Evolutionary conservation across 331 rosid genomes (phyloP).

Genomic region (Telfairia occidentalis): DNA sequence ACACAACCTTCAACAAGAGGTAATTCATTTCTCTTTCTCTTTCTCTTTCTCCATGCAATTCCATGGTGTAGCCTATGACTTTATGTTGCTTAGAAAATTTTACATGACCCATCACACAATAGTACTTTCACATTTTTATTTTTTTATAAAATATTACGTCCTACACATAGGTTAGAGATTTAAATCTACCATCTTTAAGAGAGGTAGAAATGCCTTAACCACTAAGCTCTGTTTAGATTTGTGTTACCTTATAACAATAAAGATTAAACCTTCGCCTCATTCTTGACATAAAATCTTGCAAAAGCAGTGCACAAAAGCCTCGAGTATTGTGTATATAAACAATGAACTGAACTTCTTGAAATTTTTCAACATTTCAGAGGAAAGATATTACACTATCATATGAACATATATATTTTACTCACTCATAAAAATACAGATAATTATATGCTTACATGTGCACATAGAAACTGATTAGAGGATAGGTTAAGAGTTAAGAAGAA

Average conservation of each 20-base stretch:
- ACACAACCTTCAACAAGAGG: conserved; percentile 72
- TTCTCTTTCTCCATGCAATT: background rate
- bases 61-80: background rate
- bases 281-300: background rate
- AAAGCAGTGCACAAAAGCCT: background rate
- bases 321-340: background rate
- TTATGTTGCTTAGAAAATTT: background rate
- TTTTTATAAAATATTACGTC: too few species aligned
- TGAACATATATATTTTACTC: background rate
- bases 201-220: background rate
- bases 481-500: too few species aligned
- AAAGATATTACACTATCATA: background rate
- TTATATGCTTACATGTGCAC: too few species aligned
- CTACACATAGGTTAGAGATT: too few species aligned
- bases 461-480: too few species aligned
- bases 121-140: background rate
- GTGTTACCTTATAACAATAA: too few species aligned
- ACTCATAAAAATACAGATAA: too few species aligned
- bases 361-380: background rate
- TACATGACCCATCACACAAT: background rate
- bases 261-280: background rate
- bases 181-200: too few species aligned
- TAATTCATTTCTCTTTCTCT: background rate
- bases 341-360: background rate
- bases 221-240: too few species aligned